Conservation (phyloP, 2,329 filamentous ascomycete species). For the Exophiala lecanii-corni region DNA sequence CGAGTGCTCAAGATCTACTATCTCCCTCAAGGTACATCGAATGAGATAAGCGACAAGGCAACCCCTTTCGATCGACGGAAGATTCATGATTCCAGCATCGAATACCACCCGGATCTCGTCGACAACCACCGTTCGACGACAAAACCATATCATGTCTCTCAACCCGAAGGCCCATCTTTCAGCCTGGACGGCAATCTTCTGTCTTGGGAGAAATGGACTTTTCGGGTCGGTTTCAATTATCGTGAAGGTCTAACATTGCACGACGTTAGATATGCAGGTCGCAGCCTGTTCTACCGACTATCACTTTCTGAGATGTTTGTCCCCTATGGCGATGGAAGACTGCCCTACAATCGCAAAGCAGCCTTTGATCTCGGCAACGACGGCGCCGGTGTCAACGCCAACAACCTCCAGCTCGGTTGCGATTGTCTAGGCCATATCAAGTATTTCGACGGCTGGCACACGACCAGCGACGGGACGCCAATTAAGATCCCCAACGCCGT, state of each 20-base stretch:
- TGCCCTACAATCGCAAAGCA: conserved; percentile 39
- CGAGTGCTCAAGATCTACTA: conserved; percentile 48
- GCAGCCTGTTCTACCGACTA: conserved; percentile 40
- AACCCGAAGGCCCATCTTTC: conserved; percentile 36
- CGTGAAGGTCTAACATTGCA: conserved; percentile 42
- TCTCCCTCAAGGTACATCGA: conserved; percentile 40
- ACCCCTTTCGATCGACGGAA: conserved; percentile 40
- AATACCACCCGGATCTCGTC: conserved; percentile 34
- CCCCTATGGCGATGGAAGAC: conserved; percentile 40
- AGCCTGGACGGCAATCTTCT: conserved; percentile 29
- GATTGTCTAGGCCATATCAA: conserved; percentile 43
- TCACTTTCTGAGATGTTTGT: conserved; percentile 44
- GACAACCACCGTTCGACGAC: conserved; percentile 31
- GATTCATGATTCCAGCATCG: conserved; percentile 35
- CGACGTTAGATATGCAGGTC: conserved; percentile 37
- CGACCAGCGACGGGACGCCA: conserved; percentile 33
- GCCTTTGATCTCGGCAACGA: conserved; percentile 44
- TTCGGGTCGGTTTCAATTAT: conserved; percentile 44
- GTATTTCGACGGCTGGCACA: conserved; percentile 40
- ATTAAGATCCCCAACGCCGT: conserved; percentile 39
- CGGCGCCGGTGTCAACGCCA: conserved; percentile 41
- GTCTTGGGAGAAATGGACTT: conserved; percentile 42
- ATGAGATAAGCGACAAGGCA: conserved; percentile 35
- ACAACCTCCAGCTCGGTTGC: conserved; percentile 41
- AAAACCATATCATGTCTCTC: conserved; percentile 35